Evolutionary conservation across 768 basidiomycete genomes (phyloP), one percentile per base, ranked within the genome.

Genomic region (Xerocomus spinulosus): DNA sequence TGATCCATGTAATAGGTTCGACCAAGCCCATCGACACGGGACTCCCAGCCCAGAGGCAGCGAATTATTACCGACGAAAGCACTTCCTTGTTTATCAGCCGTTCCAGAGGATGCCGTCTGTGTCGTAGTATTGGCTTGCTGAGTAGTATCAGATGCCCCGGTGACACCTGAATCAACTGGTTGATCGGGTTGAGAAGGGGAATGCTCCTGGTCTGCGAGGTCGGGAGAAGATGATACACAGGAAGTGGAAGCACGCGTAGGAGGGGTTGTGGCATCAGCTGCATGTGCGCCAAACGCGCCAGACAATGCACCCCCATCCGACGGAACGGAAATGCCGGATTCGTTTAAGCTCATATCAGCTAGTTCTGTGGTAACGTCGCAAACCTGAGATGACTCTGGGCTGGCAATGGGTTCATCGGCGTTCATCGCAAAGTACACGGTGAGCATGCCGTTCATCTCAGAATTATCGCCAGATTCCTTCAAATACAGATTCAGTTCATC

Each of bases 1-100:
- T 98, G 96, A 64, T 99, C 96, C 45, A 99, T 96, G 66, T 98
- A 99, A 67, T 99, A 99, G 7, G 92, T 95, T 47, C 96, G 75
- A 9, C 87, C 96, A 21, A 98, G 80, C 25, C 96, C 94, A 70
- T 99, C 96, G 47, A 94, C 89, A 37, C 96, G 88, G 51, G 96
- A 81, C 69, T 99, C 96, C 96, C 96, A 99, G 3, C 93, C 92
- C 23, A 75, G 68, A 3, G 96, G 95, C 21, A 99, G 73, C 25
- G 90, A n/a, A 81, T 4, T 96, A 96, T 54, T 82, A 89, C 58
- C 97, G 93, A 70, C 98, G 96, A 37, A 92, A 88, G 51, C 85
- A 63, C 92, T 93, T 58, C 83, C 82, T 63, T 79, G 78, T 55
- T 78, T 78, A 9, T 74, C 67, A 40, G 68, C 62, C 13, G 74